phyloP scores from a whole-genome alignment of 2,329 filamentous ascomycete species.

The Acrocalymma vagum region DNA sequence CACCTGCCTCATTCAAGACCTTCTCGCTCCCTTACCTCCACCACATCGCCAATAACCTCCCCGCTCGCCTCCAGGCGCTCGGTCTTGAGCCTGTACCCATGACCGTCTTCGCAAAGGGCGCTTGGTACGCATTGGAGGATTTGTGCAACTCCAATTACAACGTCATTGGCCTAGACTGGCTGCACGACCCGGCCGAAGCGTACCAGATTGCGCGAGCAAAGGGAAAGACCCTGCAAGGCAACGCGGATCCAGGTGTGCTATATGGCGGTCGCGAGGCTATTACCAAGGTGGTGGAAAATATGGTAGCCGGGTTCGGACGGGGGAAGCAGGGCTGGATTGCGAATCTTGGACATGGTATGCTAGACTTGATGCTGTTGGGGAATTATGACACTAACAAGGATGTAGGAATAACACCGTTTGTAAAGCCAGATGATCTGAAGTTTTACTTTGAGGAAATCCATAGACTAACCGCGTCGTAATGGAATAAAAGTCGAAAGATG shows the following conservation, averaged over 20 bases:
- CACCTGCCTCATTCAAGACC: conserved; percentile 80
- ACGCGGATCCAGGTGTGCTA: conserved; percentile 91
- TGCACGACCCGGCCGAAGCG: conserved; percentile 86
- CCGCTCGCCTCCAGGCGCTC: conserved; percentile 75
- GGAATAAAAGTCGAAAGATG: no score
- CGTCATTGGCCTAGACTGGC: conserved; percentile 94
- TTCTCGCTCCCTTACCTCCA: conserved; percentile 88
- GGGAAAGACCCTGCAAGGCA: conserved; percentile 88
- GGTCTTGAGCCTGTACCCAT: conserved; percentile 86
- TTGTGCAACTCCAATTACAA: conserved; percentile 90
- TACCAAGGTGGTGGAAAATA: conserved; percentile 80
- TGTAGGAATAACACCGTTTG: conserved; percentile 88
- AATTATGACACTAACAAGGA: conserved; percentile 22
- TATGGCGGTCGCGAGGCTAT: conserved; percentile 87
- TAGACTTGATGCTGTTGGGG: conserved; percentile 6
- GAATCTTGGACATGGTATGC: conserved; percentile 90
- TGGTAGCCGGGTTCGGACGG: conserved; percentile 85
- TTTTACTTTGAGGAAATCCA: conserved; percentile 96
- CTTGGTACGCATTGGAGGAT: conserved; percentile 91
- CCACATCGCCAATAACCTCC: conserved; percentile 84
- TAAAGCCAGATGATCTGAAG: conserved; percentile 90
- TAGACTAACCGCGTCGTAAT: conserved; percentile 37
- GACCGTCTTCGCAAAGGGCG: conserved; percentile 98
- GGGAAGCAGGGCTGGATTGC: conserved; percentile 95
- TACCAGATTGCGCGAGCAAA: conserved; percentile 74